Conservation (phyloP, 176 grass and related monocot genomes). For the Aegilops tauschii region DNA sequence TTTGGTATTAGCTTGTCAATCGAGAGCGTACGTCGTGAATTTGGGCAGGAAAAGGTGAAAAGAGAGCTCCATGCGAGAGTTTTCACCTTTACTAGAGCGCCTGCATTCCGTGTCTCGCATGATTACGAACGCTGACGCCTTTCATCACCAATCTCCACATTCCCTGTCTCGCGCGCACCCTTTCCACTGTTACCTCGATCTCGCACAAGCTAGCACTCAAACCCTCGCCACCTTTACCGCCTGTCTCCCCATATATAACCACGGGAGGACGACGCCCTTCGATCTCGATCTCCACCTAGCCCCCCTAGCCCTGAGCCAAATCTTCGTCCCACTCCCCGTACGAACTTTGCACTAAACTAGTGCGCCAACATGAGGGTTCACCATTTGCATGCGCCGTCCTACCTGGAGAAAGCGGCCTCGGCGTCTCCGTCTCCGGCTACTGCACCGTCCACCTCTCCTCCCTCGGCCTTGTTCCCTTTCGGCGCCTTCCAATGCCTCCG, state of each 20-base stretch:
- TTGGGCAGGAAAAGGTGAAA: slow-evolving; percentile 55
- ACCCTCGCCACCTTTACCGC: slow-evolving; percentile 28
- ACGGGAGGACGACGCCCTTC: neutral
- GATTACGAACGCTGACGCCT: slow-evolving; percentile 63
- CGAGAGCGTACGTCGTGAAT: slow-evolving; percentile 31
- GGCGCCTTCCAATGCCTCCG: slow-evolving; percentile 25
- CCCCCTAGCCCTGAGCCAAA: slow-evolving; percentile 5
- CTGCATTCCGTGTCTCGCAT: slow-evolving; percentile 43
- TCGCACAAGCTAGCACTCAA: slow-evolving; percentile 35
- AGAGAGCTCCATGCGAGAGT: slow-evolving; percentile 45
- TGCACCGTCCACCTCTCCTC: slow-evolving; percentile 7
- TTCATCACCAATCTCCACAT: slow-evolving; percentile 48
- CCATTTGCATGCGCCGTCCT: slow-evolving; percentile 32
- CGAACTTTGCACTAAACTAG: neutral
- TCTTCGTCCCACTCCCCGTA: slow-evolving; percentile 1
- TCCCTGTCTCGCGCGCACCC: slow-evolving; percentile 30
- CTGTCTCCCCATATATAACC: slow-evolving; percentile 49
- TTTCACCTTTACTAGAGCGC: slow-evolving; percentile 39
- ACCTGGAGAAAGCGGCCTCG: slow-evolving; percentile 37
- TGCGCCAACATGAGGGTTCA: slow-evolving; percentile 53
- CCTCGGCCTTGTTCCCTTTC: slow-evolving; percentile 11
- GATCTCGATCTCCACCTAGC: neutral
- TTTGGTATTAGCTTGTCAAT: slow-evolving; percentile 44
- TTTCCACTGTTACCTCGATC: slow-evolving; percentile 52
- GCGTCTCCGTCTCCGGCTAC: slow-evolving; percentile 13